Evolutionary conservation across 306 rosid species (phyloP).

Genomic region (Fragaria nilgerrensis): DNA sequence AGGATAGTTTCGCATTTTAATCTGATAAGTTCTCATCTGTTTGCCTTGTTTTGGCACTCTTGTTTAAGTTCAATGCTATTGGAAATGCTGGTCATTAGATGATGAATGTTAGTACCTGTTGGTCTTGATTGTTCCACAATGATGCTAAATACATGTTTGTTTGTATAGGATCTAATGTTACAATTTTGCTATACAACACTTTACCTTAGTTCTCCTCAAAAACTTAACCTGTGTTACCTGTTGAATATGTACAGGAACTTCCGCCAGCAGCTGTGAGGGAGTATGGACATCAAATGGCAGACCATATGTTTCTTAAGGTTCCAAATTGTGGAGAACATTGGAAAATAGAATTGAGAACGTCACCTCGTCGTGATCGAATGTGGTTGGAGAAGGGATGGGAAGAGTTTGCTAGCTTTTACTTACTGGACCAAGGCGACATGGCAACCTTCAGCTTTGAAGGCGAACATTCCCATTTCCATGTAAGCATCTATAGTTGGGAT

Average conservation of each 20-base stretch:
- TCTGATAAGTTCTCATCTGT: background rate
- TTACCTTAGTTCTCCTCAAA: background rate
- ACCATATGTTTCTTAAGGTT: background rate
- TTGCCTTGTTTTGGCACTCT: background rate
- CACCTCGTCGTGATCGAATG: background rate
- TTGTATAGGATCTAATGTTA: background rate
- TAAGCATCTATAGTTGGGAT: background rate
- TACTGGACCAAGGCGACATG: background rate
- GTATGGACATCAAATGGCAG: background rate
- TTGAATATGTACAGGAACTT: background rate
- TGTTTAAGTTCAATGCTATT: background rate
- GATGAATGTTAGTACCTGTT: background rate
- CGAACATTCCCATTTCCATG: background rate
- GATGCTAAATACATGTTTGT: background rate
- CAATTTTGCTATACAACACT: background rate
- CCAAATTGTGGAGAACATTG: background rate
- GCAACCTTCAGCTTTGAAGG: background rate
- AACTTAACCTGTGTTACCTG: background rate
- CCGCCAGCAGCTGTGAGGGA: background rate
- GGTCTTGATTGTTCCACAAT: background rate
- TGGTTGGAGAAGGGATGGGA: background rate
- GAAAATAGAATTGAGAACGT: background rate
- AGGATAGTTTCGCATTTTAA: background rate
- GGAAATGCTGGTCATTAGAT: background rate
- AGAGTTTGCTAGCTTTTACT: constrained; percentile 1